Evolutionary conservation across 106 monocot species (phyloP), one percentile per base, ranked within the genome.

Genomic region (Apostasia shenzhenica): DNA sequence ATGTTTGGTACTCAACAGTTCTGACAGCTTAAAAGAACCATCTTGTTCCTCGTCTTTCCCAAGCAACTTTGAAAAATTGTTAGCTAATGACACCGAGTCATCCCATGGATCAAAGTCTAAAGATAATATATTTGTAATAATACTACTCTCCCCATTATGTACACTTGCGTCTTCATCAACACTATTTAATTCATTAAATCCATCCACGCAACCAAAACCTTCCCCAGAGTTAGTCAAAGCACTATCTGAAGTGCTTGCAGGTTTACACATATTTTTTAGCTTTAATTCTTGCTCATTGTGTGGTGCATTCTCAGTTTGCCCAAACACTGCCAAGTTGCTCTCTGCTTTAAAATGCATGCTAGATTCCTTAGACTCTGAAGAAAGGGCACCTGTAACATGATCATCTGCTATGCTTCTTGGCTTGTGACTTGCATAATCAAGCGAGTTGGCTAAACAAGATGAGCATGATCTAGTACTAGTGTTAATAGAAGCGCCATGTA

Each of bases 91-190:
- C 55, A 60, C 42, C 62, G 75, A 68, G 38, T 76, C 67, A 69
- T 76, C 67, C 75, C 75, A 76, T 55, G 68, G 75, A 42, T 76
- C 75, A 69, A 76, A 76, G 39, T 76, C 69, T 40, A 59, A 69
- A 69, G 75, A 68, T 10, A 76, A 68, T 7, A 76, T 50, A 61
- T 76, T 48, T 46, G 75, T 51, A 38, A 76, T 61, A 60, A 68
- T 68, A 61, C 6, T 76, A 58, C 43, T 54, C 68, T 76, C 75
- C 62, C 45, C 59, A 3, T 9, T 76, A 61, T 61, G 26, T 76
- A 55, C 75, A 52, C 26, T 48, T 48, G 65, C 7, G 37, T 48
- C 13, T n/a, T 48, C 48, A 1, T 65, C 65, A 65, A 5, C 48
- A 48, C 47, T 37, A 48, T 43, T 26, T 14, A 49, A 43, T 3